These are phyloP conservation scores for Dendrobium catenatum DNA, from an alignment of 106 monocot genomes.

Conservation along the genomic window DNA sequence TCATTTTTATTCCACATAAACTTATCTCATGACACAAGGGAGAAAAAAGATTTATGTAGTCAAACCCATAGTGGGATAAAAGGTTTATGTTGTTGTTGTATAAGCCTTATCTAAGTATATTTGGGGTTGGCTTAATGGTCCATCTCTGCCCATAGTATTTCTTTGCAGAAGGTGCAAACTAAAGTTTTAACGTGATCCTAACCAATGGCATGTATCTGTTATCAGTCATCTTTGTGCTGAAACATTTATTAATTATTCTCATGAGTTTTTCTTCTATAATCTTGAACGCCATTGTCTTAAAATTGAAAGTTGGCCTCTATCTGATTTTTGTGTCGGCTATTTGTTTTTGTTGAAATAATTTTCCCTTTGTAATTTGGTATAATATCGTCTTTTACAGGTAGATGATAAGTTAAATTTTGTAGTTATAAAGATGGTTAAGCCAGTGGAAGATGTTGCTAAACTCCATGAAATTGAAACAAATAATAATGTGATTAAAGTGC, in stretches of 20 bases:
- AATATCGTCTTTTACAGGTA: conserved; percentile 36
- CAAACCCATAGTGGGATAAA: no score
- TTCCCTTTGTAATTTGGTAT: neutral
- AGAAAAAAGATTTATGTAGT: no score
- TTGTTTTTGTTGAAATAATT: neutral
- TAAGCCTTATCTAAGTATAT: neutral
- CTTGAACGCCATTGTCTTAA: neutral
- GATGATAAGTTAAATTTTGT: conserved; percentile 47
- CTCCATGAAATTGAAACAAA: no score
- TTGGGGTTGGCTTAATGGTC: neutral
- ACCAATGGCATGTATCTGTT: neutral
- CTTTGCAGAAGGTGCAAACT: neutral
- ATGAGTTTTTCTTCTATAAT: neutral
- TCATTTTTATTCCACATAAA: neutral
- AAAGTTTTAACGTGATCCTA: neutral
- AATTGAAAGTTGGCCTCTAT: neutral
- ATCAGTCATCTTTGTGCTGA: neutral
- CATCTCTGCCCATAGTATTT: neutral
- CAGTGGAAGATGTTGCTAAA: no score
- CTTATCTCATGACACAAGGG: neutral
- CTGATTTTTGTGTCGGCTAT: neutral
- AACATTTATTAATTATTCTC: neutral
- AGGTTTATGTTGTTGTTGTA: no score
- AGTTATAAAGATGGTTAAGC: no score
- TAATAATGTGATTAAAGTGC: no score